These are phyloP conservation scores for Perkinsus chesapeaki DNA, from an alignment of 169 alveolate species.

Conservation along the genomic window DNA sequence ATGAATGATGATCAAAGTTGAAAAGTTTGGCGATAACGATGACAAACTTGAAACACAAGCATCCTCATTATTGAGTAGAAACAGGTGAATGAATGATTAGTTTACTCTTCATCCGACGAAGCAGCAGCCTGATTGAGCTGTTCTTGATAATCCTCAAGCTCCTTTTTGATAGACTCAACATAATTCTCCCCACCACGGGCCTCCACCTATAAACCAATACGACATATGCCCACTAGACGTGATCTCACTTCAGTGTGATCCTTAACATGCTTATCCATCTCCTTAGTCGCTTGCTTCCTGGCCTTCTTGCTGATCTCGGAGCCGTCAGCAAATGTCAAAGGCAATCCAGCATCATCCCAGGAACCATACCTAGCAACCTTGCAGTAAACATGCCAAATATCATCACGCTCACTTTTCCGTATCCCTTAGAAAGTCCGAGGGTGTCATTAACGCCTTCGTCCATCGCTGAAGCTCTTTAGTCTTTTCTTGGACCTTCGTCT, in stretches of 20 bases:
- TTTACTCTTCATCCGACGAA: no score
- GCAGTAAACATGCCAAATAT: background rate
- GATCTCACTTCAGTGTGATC: background rate
- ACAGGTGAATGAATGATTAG: no score
- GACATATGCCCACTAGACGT: no score
- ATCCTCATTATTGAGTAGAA: no score
- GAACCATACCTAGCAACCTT: background rate
- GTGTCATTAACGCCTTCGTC: background rate
- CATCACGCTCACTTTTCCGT: background rate
- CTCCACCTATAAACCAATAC: no score
- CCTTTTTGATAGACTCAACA: no score
- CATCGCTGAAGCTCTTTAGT: background rate
- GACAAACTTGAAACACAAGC: no score
- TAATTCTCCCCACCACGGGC: no score
- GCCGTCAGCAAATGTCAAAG: background rate
- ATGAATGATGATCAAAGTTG: no score
- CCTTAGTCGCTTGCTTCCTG: background rate
- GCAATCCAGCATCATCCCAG: background rate
- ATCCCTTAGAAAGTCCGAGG: background rate
- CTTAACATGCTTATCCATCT: background rate
- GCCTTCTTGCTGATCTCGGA: background rate
- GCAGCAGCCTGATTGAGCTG: no score
- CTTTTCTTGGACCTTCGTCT: background rate
- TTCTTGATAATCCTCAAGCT: no score
- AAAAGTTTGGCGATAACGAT: no score